phyloP scores from a whole-genome alignment of 139 green algal genomes.

The Chara braunii region DNA sequence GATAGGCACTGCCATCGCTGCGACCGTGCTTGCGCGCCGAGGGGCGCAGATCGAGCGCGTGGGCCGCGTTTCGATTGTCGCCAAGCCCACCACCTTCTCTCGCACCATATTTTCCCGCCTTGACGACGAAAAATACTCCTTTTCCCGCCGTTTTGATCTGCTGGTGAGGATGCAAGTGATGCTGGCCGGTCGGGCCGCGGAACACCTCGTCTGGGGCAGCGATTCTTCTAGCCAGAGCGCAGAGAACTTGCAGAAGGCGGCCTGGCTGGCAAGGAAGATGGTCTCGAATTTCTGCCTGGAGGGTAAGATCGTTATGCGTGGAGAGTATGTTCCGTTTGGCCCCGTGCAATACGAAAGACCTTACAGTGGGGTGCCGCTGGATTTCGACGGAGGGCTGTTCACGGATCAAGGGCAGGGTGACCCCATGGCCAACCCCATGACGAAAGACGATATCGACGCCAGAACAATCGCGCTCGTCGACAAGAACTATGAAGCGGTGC shows the following conservation, averaged over 20 bases:
- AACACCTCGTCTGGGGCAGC: slow-evolving; percentile 90
- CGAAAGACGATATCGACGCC: no score
- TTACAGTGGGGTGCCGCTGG: no score
- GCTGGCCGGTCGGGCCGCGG: slow-evolving; percentile 80
- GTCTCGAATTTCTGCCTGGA: no score
- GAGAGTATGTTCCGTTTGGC: no score
- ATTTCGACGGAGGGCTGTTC: no score
- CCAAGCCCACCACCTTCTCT: background rate
- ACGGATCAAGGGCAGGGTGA: no score
- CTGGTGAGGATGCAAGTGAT: slow-evolving; percentile 35
- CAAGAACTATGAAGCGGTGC: no score
- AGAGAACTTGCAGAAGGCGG: background rate
- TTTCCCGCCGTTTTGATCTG: background rate
- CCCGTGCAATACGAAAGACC: no score
- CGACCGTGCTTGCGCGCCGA: slow-evolving; percentile 16
- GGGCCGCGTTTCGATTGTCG: slow-evolving; percentile 33
- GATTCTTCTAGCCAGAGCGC: slow-evolving; percentile 18
- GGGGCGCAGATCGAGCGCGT: slow-evolving; percentile 22
- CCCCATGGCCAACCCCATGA: no score
- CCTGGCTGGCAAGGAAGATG: slow-evolving; percentile 12
- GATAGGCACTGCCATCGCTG: slow-evolving; percentile 33
- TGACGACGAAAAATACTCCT: slow-evolving; percentile 6
- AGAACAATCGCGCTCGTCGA: no score
- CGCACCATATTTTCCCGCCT: slow-evolving; percentile 5
- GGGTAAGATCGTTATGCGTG: no score